A percentile compares a stretch with the other conserved stretches of the same genome.
phyloP scores from a whole-genome alignment of 345 rosid species.

The Anacardium occidentale region DNA sequence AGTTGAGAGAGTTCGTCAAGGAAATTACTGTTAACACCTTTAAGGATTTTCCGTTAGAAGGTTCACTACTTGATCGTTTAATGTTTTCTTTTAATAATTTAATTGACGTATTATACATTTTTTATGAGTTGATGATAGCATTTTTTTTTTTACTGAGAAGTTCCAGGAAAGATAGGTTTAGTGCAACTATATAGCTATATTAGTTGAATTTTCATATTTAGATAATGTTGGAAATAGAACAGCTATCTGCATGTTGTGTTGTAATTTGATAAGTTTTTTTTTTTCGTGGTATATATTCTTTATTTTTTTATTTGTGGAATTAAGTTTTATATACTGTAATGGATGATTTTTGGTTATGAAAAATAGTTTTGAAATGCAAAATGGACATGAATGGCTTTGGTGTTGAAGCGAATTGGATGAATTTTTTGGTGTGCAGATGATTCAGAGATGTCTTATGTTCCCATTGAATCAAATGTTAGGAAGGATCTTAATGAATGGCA shows the following conservation, averaged over 20 bases:
- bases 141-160: constrained; percentile 13
- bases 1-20: constrained; percentile 55
- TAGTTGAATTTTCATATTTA: not conserved
- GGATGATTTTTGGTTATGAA: not conserved
- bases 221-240: not conserved
- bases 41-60: constrained; percentile 54
- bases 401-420: constrained; percentile 9
- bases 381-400: not conserved
- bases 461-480: constrained; percentile 49
- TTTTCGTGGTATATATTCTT: not conserved
- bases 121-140: not conserved
- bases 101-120: not conserved
- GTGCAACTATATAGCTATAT: not conserved
- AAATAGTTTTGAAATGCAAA: not conserved
- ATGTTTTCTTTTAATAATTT: not conserved
- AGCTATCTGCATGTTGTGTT: not conserved
- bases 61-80: constrained; percentile 16
- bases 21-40: constrained; percentile 51
- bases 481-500: constrained; percentile 68
- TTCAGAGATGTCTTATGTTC: constrained; percentile 46
- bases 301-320: not conserved
- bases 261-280: not conserved
- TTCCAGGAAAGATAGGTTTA: not conserved
- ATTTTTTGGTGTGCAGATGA: constrained; percentile 40
- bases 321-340: not conserved